Evolutionary conservation across 2,329 filamentous ascomycete genomes (phyloP).

Genomic region (Fusarium globosum): DNA sequence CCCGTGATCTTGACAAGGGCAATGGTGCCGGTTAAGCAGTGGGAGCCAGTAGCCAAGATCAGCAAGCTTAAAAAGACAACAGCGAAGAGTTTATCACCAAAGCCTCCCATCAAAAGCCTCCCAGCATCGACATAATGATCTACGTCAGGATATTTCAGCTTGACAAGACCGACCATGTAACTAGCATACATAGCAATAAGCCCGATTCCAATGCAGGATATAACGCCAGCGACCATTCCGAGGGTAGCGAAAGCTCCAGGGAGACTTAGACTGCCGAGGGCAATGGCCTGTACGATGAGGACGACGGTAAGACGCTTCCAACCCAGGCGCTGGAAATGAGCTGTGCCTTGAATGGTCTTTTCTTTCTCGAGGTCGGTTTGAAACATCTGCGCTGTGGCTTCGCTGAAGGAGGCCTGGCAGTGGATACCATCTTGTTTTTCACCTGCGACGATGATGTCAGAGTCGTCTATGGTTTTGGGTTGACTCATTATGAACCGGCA

Average conservation of each 20-base stretch:
- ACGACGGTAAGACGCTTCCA: slow-evolving; percentile 57
- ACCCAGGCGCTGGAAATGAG: slow-evolving; percentile 57
- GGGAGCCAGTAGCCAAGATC: slow-evolving; percentile 76
- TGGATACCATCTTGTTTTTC: neutral
- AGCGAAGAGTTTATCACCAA: slow-evolving; percentile 67
- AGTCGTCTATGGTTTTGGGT: neutral
- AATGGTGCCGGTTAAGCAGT: slow-evolving; percentile 76
- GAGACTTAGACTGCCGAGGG: slow-evolving; percentile 62
- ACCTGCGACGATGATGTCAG: neutral
- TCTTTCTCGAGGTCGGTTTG: slow-evolving; percentile 56
- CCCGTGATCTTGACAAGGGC: slow-evolving; percentile 73
- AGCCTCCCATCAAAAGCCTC: slow-evolving; percentile 66
- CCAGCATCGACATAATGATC: slow-evolving; percentile 76
- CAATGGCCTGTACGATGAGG: slow-evolving; percentile 67
- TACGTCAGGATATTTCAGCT: slow-evolving; percentile 64
- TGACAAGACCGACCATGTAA: slow-evolving; percentile 59
- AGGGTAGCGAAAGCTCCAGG: slow-evolving; percentile 63
- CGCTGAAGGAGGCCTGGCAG: neutral
- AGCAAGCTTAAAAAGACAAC: slow-evolving; percentile 71
- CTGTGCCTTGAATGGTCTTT: slow-evolving; percentile 57
- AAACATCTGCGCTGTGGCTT: neutral
- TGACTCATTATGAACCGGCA: neutral
- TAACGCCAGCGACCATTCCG: slow-evolving; percentile 62
- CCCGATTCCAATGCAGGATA: slow-evolving; percentile 55
- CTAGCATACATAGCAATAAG: slow-evolving; percentile 60